A percentile compares a stretch with the other conserved stretches of the same genome.
Evolutionary conservation across 1,284 basidiomycete species (phyloP).

Genomic region (Cryptococcus jaspeensis): DNA sequence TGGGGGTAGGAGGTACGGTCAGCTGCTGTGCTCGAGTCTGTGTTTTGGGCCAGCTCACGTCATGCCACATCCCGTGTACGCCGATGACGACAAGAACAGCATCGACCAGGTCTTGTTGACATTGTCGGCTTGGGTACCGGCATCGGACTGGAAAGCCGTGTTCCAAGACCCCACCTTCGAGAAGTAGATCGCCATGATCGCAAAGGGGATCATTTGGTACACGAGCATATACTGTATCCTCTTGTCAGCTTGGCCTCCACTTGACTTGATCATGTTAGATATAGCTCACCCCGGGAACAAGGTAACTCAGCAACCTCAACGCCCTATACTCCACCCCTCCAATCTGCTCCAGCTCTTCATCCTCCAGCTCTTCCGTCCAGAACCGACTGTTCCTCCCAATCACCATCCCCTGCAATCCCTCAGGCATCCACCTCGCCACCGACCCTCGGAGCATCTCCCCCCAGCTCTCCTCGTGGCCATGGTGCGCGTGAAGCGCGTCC

Average conservation of each 20-base stretch:
- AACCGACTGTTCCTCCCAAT: slow-evolving; percentile 40
- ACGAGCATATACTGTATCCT: slow-evolving; percentile 31
- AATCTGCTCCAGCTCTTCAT: slow-evolving; percentile 38
- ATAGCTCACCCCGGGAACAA: slow-evolving; percentile 27
- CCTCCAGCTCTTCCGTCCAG: slow-evolving; percentile 40
- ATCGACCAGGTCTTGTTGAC: slow-evolving; percentile 37
- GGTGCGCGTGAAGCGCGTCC: neutral
- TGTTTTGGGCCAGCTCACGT: slow-evolving; percentile 28
- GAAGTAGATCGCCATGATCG: slow-evolving; percentile 37
- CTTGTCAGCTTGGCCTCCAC: neutral
- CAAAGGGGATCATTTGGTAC: slow-evolving; percentile 34
- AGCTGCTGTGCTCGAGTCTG: too few relatives aligned
- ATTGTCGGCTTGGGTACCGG: slow-evolving; percentile 21
- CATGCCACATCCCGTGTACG: slow-evolving; percentile 34
- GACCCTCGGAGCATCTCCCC: slow-evolving; percentile 13
- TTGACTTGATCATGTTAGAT: neutral
- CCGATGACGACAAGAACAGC: slow-evolving; percentile 25
- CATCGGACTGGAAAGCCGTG: slow-evolving; percentile 15
- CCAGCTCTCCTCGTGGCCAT: slow-evolving; percentile 21
- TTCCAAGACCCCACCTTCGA: slow-evolving; percentile 23
- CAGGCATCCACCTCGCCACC: slow-evolving; percentile 37
- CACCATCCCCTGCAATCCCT: slow-evolving; percentile 25
- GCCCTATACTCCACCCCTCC: slow-evolving; percentile 43
- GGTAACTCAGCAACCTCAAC: slow-evolving; percentile 27
- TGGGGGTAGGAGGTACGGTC: too few relatives aligned